Conservation (phyloP, 257 asterid genomes). For the Penstemon eatonii region DNA sequence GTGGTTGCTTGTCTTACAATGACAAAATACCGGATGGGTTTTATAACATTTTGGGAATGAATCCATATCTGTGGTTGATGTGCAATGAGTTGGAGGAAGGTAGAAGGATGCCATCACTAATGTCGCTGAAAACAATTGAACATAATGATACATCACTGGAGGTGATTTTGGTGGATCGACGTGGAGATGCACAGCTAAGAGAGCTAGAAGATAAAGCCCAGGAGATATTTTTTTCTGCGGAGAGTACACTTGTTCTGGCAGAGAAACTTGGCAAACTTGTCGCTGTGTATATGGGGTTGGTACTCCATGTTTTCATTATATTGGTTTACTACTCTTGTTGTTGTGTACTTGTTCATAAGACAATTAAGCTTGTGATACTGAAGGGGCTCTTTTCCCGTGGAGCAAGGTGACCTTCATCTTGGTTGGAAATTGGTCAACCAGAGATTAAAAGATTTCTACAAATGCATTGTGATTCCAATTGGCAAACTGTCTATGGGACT, state of each 20-base stretch:
- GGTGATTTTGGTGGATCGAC: slow-evolving; percentile 81
- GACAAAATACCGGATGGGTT: slow-evolving; percentile 92
- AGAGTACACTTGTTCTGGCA: slow-evolving; percentile 62
- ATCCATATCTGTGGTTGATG: slow-evolving; percentile 90
- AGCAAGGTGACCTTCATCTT: slow-evolving; percentile 81
- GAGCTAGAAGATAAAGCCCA: slow-evolving; percentile 95
- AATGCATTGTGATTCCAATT: slow-evolving; percentile 79
- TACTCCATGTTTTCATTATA: slow-evolving; percentile 21
- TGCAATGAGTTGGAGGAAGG: slow-evolving; percentile 83
- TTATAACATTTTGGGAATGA: slow-evolving; percentile 85
- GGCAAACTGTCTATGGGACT: slow-evolving; percentile 86
- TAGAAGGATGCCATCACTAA: slow-evolving; percentile 65
- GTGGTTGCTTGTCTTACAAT: slow-evolving; percentile 80
- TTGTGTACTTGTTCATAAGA: slow-evolving; percentile 25
- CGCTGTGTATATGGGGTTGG: slow-evolving; percentile 85
- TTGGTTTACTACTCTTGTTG: slow-evolving; percentile 12
- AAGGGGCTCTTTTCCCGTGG: slow-evolving; percentile 89
- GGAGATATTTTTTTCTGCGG: slow-evolving; percentile 77
- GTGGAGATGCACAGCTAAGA: slow-evolving; percentile 78
- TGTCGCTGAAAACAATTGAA: slow-evolving; percentile 63
- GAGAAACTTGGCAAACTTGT: slow-evolving; percentile 93
- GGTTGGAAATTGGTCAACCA: slow-evolving; percentile 71
- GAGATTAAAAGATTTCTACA: slow-evolving; percentile 59
- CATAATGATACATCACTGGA: slow-evolving; percentile 70
- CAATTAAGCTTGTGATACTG: slow-evolving; percentile 36